Conservation (phyloP, 305 asterid species). For the Solanum hybrid region DNA sequence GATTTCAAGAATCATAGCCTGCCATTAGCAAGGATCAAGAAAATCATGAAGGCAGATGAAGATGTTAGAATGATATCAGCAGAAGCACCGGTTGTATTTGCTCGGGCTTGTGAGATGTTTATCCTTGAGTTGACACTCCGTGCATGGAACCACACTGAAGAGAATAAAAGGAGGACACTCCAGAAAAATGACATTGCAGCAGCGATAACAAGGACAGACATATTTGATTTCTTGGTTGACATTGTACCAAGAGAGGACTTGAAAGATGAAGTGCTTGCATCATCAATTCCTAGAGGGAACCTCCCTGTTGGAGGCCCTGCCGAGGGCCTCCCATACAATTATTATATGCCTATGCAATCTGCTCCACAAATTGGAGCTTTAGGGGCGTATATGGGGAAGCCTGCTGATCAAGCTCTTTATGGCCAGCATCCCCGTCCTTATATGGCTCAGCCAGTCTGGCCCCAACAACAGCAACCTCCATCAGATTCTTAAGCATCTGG, state of each 20-base stretch:
- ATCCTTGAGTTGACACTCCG: slow-evolving; percentile 8
- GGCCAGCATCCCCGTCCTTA: slow-evolving; percentile 59
- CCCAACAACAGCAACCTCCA: slow-evolving; percentile 59
- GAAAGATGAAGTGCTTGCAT: slow-evolving; percentile 69
- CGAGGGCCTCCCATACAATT: slow-evolving; percentile 62
- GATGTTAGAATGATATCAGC: neutral
- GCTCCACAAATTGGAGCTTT: slow-evolving; percentile 51
- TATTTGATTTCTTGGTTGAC: slow-evolving; percentile 16
- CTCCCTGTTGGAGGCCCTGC: slow-evolving; percentile 61
- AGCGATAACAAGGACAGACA: slow-evolving; percentile 13
- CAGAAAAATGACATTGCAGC: slow-evolving; percentile 12
- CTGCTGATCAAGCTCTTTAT: slow-evolving; percentile 58
- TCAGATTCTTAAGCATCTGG: slow-evolving; percentile 44
- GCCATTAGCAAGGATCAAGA: neutral
- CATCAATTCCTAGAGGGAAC: slow-evolving; percentile 74
- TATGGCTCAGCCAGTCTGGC: slow-evolving; percentile 76
- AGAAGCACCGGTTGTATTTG: too few relatives aligned
- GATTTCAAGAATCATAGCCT: neutral
- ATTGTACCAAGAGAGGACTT: slow-evolving; percentile 44
- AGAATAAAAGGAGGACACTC: slow-evolving; percentile 8
- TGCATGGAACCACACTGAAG: slow-evolving; percentile 11
- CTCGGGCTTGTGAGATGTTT: slow-evolving; percentile 8
- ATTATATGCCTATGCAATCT: slow-evolving; percentile 55
- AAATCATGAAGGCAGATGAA: neutral
- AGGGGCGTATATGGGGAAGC: slow-evolving; percentile 63